Conservation (phyloP, 768 basidiomycete species). For the Polyporus arcularius region DNA sequence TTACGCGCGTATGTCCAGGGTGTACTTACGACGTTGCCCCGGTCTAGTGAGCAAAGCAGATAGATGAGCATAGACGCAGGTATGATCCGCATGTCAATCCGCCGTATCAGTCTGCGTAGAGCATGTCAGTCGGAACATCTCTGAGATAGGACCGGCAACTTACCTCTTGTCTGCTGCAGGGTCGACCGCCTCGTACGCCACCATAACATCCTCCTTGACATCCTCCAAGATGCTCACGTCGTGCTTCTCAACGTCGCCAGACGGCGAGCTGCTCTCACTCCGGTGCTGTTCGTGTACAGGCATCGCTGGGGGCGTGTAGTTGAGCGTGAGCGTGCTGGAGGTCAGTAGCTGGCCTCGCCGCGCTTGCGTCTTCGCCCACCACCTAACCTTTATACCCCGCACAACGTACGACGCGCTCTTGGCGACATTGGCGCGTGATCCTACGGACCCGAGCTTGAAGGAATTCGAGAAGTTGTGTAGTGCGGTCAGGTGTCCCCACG, state of each 20-base stretch:
- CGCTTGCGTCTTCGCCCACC: no score
- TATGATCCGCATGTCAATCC: conserved; percentile 36
- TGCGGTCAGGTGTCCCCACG: background rate
- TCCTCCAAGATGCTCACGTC: background rate
- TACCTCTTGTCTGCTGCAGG: background rate
- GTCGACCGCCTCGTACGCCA: background rate
- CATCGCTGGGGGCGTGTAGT: background rate
- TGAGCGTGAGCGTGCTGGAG: no score
- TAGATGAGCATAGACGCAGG: conserved; percentile 39
- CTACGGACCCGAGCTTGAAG: background rate
- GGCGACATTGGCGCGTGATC: background rate
- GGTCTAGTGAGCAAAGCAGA: conserved; percentile 32
- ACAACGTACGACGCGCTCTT: background rate
- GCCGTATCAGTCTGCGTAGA: conserved; percentile 14
- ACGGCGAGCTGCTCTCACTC: background rate
- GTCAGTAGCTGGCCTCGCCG: no score
- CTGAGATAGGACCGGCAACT: background rate
- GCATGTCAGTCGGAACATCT: background rate
- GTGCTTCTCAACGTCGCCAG: background rate
- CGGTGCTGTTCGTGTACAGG: background rate
- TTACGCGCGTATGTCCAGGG: background rate
- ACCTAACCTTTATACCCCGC: background rate
- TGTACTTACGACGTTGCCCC: conserved; percentile 18
- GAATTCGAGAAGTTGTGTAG: background rate
- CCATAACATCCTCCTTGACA: background rate